Percentiles rank a stretch among this genome's conserved stretches.
Conservation (phyloP, 2,329 filamentous ascomycete species). For the Didymella arachidicola region DNA sequence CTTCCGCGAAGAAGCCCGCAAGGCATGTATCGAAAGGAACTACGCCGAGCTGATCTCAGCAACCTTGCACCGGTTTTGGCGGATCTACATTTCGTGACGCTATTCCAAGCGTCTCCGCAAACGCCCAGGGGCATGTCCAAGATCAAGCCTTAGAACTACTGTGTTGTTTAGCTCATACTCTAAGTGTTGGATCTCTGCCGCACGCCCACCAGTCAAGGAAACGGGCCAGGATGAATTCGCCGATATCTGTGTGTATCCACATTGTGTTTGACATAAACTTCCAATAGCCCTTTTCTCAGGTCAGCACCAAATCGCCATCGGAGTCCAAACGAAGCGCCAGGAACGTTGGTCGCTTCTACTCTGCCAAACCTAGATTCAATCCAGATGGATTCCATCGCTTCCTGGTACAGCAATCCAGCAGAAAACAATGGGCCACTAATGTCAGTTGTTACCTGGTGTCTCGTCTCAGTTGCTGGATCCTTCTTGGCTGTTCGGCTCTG, state of each 20-base stretch:
- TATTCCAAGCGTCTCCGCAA: slow-evolving; percentile 5
- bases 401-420: background rate
- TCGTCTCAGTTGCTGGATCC: background rate
- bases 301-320: background rate
- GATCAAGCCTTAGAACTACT: slow-evolving; percentile 1
- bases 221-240: background rate
- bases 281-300: slow-evolving; percentile 2
- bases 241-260: background rate
- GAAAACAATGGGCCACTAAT: slow-evolving; percentile 3
- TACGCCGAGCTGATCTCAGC: background rate
- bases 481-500: slow-evolving; percentile 4
- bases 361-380: background rate
- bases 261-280: slow-evolving; percentile 4
- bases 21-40: background rate
- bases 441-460: slow-evolving; percentile 6
- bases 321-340: background rate
- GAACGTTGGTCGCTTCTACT: background rate
- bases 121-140: background rate
- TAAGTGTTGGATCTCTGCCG: background rate
- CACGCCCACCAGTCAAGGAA: background rate
- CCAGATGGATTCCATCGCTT: background rate
- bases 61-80: background rate
- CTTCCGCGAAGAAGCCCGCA: background rate
- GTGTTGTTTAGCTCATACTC: slow-evolving; percentile 1
- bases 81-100: slow-evolving; percentile 1